phyloP scores from a whole-genome alignment of 352 stramenopile genomes.

The Aphanomyces invadans region DNA sequence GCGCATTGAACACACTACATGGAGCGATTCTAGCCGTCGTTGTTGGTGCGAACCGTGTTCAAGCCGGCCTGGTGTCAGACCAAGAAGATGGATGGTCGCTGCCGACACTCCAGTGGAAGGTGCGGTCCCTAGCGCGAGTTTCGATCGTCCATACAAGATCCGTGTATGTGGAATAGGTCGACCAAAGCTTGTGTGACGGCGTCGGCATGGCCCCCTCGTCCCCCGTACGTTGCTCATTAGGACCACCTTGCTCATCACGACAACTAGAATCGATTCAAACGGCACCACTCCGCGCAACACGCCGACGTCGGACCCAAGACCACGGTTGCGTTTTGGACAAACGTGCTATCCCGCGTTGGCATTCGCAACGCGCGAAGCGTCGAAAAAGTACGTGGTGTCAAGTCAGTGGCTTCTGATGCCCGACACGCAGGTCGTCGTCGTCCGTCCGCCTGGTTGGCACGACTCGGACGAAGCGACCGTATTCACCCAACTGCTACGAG shows the following conservation, averaged over 20 bases:
- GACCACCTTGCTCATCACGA: no score
- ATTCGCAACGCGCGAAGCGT: not conserved
- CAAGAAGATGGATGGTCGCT: conserved; percentile 1
- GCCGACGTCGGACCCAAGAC: not conserved
- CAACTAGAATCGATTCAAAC: not conserved
- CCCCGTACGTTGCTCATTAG: no score
- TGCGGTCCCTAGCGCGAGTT: not conserved
- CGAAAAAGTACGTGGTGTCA: not conserved
- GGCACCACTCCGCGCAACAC: not conserved
- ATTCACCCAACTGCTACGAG: not conserved
- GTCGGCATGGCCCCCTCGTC: not conserved
- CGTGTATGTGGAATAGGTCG: no score
- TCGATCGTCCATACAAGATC: no score
- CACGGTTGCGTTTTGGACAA: not conserved
- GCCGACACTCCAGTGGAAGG: not conserved
- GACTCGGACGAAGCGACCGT: not conserved
- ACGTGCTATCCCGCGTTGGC: not conserved
- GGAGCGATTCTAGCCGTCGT: not conserved
- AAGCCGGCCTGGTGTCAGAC: not conserved
- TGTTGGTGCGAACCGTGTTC: not conserved
- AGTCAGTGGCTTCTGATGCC: not conserved
- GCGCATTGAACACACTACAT: no score
- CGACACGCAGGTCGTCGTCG: not conserved
- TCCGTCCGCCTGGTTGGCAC: not conserved
- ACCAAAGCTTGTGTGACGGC: not conserved